Evolutionary conservation across 805 yeast genomes (phyloP), one percentile per base, ranked within the genome.

Genomic region (Saccharomycopsis selenospora): DNA sequence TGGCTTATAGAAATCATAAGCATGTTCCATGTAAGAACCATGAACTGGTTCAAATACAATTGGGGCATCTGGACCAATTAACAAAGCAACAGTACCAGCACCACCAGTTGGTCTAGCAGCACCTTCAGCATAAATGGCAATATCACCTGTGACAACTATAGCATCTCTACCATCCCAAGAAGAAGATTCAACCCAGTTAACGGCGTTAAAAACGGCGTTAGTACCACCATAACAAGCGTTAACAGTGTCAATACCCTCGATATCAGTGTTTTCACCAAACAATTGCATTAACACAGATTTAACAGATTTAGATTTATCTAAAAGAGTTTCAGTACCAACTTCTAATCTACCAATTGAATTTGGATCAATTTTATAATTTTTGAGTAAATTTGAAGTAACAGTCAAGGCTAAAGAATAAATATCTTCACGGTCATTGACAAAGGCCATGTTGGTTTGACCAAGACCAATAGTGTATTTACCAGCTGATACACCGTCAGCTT

Each of bases 101-200:
- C 99, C 99, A 67, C 99, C 99, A 47, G 99, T 93, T 63, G 99
- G 99, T 76, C 99, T 84, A 49, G 99, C 99, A 33, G 95, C 84
- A 66, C 99, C 99, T 71, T 90, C 79, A 61, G 90, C 89, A 70
- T 93, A 93, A 58, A 93, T 82, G 63, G 99, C 99, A 67, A 93
- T 93, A 69, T 93, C 99, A 69, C 97, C 98, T 64, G 93, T 82
- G 20, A 91, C 96, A 49, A 91, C 99, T 61, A 93, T 79, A 49
- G 98, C 98, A 62, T 91, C 89, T 68, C 98, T 81, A 55, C 99
- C 99, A 63, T 93, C 99, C 99, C 99, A 93, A 40, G 91, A 76
- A 25, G 87, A 79, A 27, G 96, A 87, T 71, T 93, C 97, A 57
- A 93, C 69, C 98, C 99, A 93, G 77, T 89, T 89, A 61, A 93